Percentiles rank a stretch among this genome's conserved stretches.
These are phyloP conservation scores for Penicillium cinerascens DNA, from an alignment of 495 filamentous ascomycete species.

Conservation along the genomic window DNA sequence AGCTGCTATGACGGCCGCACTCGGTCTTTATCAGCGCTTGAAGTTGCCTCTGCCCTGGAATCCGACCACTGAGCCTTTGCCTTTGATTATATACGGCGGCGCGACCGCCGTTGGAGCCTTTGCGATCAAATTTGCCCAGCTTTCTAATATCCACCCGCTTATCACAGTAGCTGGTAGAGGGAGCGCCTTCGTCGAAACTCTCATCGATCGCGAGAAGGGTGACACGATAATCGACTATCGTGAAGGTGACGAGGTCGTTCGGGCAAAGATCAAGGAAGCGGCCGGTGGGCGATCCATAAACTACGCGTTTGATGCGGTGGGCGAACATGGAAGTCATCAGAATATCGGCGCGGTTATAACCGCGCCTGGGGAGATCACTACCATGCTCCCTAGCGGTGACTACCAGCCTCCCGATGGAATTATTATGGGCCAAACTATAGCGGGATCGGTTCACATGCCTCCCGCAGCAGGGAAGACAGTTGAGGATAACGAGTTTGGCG, in stretches of 20 bases:
- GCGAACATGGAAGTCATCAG: constrained; percentile 47
- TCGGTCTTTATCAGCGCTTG: constrained; percentile 58
- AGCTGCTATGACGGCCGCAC: constrained; percentile 68
- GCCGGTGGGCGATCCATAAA: constrained; percentile 17
- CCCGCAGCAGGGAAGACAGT: constrained; percentile 10
- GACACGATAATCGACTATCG: constrained; percentile 75
- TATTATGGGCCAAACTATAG: constrained; percentile 6
- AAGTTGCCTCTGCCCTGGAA: constrained; percentile 64
- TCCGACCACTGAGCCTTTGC: constrained; percentile 39
- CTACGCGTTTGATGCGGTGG: constrained; percentile 60
- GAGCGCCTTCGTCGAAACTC: constrained; percentile 49
- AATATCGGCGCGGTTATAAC: constrained; percentile 22
- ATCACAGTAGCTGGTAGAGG: constrained; percentile 65
- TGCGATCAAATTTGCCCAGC: constrained; percentile 62
- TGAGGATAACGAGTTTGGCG: constrained; percentile 53
- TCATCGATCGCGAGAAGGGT: constrained; percentile 62
- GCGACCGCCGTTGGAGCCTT: constrained; percentile 65
- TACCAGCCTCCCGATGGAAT: constrained; percentile 26
- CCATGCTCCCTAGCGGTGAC: constrained; percentile 46
- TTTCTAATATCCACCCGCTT: constrained; percentile 70
- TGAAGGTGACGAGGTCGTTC: constrained; percentile 25
- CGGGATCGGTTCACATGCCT: constrained; percentile 12
- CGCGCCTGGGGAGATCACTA: constrained; percentile 46
- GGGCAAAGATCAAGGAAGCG: constrained; percentile 19
- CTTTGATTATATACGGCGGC: constrained; percentile 66